These are phyloP conservation scores for Cladosporium halotolerans DNA, from an alignment of 2,329 filamentous ascomycete genomes.

Conservation along the genomic window DNA sequence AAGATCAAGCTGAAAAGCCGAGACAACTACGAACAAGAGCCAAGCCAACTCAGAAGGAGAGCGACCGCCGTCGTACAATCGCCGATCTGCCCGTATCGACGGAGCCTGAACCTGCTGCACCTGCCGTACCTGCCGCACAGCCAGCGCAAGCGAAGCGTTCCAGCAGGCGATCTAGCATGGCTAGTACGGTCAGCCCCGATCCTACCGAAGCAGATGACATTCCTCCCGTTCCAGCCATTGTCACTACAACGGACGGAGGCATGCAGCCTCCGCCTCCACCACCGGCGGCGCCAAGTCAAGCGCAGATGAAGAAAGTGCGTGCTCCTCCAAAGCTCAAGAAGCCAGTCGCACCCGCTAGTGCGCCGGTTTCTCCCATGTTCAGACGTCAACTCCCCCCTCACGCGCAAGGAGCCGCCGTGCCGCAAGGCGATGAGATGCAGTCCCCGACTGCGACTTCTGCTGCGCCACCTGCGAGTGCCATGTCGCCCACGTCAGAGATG, in stretches of 20 bases:
- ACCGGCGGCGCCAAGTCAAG: background rate
- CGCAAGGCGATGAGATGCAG: background rate
- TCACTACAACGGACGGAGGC: constrained; percentile 16
- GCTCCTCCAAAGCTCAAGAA: constrained; percentile 19
- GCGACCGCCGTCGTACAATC: constrained; percentile 31
- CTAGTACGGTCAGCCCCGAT: constrained; percentile 20
- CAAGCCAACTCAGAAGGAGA: constrained; percentile 1
- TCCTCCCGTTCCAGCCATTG: constrained; percentile 4
- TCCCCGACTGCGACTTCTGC: constrained; percentile 2
- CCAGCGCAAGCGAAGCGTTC: constrained; percentile 19
- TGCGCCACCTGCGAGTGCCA: background rate
- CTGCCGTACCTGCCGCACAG: constrained; percentile 18
- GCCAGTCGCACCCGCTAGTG: constrained; percentile 10
- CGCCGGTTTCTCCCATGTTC: constrained; percentile 35
- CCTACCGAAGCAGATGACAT: constrained; percentile 13
- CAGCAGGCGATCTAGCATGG: constrained; percentile 30
- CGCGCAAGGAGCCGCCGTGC: background rate
- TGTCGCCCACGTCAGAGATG: constrained; percentile 31
- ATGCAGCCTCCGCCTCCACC: constrained; percentile 27
- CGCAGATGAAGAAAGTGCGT: constrained; percentile 21
- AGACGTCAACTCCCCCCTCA: background rate
- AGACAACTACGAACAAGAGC: constrained; percentile 8
- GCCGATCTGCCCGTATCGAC: constrained; percentile 29
- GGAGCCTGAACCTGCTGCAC: constrained; percentile 11
- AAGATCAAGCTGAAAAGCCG: constrained; percentile 1